phyloP scores from a whole-genome alignment of 345 rosid species.

The Euphorbia pulcherrima region DNA sequence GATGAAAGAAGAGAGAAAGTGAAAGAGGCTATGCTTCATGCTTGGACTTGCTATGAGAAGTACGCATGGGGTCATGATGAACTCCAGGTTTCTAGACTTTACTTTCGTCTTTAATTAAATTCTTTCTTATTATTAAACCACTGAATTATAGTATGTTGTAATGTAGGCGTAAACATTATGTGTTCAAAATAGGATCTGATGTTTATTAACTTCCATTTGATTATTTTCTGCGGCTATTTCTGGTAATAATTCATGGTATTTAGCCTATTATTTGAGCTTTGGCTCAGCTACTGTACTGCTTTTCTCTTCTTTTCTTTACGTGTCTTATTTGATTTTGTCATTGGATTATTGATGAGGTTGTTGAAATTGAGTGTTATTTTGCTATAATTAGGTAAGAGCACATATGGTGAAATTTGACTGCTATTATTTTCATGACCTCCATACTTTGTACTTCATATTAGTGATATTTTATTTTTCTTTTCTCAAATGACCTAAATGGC shows the following conservation, averaged over 20 bases:
- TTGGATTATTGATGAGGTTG: background rate
- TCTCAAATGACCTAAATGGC: background rate
- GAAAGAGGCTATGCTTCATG: conserved; percentile 35
- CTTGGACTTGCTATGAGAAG: conserved; percentile 31
- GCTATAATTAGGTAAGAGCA: background rate
- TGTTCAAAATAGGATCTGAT: background rate
- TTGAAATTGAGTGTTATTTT: background rate
- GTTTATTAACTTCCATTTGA: background rate
- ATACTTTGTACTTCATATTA: background rate
- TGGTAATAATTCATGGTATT: background rate
- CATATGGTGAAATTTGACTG: background rate
- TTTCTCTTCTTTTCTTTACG: background rate
- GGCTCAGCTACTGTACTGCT: background rate
- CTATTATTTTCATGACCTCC: background rate
- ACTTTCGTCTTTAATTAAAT: background rate
- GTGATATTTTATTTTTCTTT: background rate
- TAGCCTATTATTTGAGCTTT: background rate
- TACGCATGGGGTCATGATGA: conserved; percentile 35
- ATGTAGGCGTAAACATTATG: background rate
- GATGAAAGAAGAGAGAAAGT: conserved; percentile 26
- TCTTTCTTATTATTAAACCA: background rate
- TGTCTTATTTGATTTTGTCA: background rate
- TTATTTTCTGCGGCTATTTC: background rate
- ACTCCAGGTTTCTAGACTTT: conserved; percentile 19
- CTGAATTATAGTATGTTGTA: background rate